Base-by-base conservation (phyloP, 805 yeast species). In the Wickerhamomyces sydowiorum region DNA sequence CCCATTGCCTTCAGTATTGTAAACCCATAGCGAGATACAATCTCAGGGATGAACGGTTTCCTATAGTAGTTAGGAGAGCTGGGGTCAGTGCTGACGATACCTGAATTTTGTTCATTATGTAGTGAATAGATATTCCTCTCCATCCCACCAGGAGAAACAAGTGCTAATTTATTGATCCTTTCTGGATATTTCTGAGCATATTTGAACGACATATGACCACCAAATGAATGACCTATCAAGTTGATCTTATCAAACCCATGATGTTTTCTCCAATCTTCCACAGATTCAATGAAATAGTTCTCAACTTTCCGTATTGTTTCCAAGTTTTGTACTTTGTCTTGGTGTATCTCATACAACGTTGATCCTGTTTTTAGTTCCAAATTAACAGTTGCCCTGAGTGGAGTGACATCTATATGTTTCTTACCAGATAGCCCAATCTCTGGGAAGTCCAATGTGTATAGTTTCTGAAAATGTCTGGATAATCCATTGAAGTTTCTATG, bases 131-230 rank as follows among this genome's bases (percentile, higher is more conserved):
- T 73, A 37, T 76, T 77, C 35, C 86, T 67, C 51, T 86, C 95
- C 17, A 86, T 78, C 0, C 95, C 95, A 1, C 83, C 85, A 0
- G 95, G 95, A 12, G 88, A 80, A 3, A 82, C 73, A 19, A 86
- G 64, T 2, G 83, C 66, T 49, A 86, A 61, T 44, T 74, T 73
- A 14, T 70, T 61, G 7, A 86, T 67, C 5, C 68, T 56, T 0
- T 73, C 56, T 0, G 89, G 87, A 51, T 81, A 71, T 46, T 67
- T 75, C 34, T 78, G 54, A 2, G 85, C 70, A 57, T 82, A 86
- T 7, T 80, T 74, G 38, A 76, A 75, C 0, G 86, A 75, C 64
- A 87, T 65, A 51, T 83, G 81, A 0, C 88, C 93, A 25, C 95
- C 95, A 48, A 77, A 78, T 0, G 95, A 85, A 59, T 86, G 95